phyloP scores from a whole-genome alignment of 2,329 filamentous ascomycete species.

The Nemania serpens region DNA sequence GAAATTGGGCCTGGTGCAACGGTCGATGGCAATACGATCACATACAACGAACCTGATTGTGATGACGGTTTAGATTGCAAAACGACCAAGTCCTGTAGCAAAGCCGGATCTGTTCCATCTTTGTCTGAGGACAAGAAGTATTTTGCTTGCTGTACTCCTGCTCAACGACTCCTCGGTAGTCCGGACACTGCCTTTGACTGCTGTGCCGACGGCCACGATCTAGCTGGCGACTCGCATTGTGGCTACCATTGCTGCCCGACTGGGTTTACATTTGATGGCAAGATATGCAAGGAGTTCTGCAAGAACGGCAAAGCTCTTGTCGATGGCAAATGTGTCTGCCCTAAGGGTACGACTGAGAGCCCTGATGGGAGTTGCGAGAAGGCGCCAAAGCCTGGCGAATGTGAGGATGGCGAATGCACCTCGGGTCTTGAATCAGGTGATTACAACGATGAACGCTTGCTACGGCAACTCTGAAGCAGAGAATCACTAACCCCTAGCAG shows the following conservation, averaged over 20 bases:
- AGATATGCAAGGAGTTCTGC: constrained; percentile 14
- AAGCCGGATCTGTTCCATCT: constrained; percentile 8
- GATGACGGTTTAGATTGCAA: constrained; percentile 12
- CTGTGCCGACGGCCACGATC: constrained; percentile 22
- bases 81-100: constrained; percentile 13
- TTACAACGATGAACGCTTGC: not conserved
- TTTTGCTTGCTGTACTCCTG: constrained; percentile 22
- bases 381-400: constrained; percentile 2
- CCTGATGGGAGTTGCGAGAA: constrained; percentile 19
- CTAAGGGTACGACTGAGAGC: constrained; percentile 13
- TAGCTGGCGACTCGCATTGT: constrained; percentile 10
- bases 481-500: constrained; percentile 1
- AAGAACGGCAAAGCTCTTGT: constrained; percentile 18
- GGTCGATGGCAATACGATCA: constrained; percentile 17
- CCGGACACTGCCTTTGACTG: constrained; percentile 23
- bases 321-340: constrained; percentile 23
- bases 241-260: constrained; percentile 24
- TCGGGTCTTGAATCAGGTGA: constrained; percentile 26
- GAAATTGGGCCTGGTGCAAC: constrained; percentile 16
- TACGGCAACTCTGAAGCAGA: not conserved
- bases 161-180: constrained; percentile 20
- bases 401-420: constrained; percentile 12
- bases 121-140: constrained; percentile 21
- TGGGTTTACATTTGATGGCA: constrained; percentile 20
- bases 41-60: constrained; percentile 16